Evolutionary conservation across 331 rosid genomes (phyloP), one percentile per base, ranked within the genome.

Genomic region (Cydonia oblonga): DNA sequence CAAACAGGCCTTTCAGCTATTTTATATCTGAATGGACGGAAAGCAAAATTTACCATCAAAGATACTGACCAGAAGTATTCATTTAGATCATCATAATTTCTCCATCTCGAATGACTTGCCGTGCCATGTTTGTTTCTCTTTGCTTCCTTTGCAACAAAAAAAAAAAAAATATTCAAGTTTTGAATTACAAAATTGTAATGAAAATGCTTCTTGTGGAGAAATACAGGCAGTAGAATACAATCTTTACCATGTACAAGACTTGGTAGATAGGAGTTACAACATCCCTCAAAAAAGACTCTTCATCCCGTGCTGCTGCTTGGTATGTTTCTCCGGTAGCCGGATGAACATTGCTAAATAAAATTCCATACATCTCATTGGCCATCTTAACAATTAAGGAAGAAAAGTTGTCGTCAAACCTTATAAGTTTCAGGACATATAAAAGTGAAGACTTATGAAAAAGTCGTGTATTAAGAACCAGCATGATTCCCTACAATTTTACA

Each of bases 41-140:
- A 62, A 54, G 60, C 33, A 22, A 68, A 66, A 66, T 44, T 70
- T 44, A 70, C 16, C 19, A 72, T 11, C 76, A 38, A 38, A 56
- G 40, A 76, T 66, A 30, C 87, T 78, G 72, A 95, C 99, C 98
- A 95, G 73, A 95, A 95, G 81, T 95, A 95, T 78, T 95, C 99
- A 59, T 95, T 95, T 64, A 95, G 86, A 78, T 93, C 98, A 83
- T 93, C 98, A 74, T 93, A 93, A 72, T 93, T 93, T 92, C 98
- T 90, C 98, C 98, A 95, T 44, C 78, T 83, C 80, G 98, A 75
- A 82, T 95, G 97, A 77, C 98, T 91, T 40, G 82, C 96, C 86
- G 76, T 89, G 79, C 97, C 98, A 72, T 77, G 78, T 79, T 88
- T 89, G 81, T 86, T 85, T 86, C 97, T 91, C 84, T 88, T 88